Percentiles rank a stretch among this genome's conserved stretches.
Evolutionary conservation across 495 filamentous ascomycete genomes (phyloP).

Genomic region (Aspergillus saccharolyticus): DNA sequence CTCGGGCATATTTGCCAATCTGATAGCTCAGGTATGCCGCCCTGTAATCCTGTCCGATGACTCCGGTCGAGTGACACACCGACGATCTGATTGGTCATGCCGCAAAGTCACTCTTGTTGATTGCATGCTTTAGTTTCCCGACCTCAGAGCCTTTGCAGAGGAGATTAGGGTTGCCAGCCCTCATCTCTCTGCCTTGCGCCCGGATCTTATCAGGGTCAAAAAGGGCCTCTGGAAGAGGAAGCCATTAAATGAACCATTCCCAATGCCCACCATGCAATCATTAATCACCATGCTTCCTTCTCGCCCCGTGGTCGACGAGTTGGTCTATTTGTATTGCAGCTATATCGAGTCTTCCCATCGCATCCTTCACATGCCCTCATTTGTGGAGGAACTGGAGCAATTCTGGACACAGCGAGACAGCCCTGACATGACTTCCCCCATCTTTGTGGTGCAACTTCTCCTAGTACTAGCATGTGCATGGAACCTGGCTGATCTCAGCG

Average conservation of each 20-base stretch:
- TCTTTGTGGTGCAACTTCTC: conserved; percentile 56
- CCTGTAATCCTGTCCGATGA: too few relatives aligned
- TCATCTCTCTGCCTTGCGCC: conserved; percentile 32
- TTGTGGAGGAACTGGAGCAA: conserved; percentile 47
- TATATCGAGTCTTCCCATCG: conserved; percentile 53
- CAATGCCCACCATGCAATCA: conserved; percentile 27
- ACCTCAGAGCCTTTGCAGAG: conserved; percentile 39
- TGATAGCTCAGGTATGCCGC: conserved; percentile 36
- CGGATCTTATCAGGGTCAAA: conserved; percentile 32
- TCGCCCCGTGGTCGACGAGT: conserved; percentile 44
- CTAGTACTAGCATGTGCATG: conserved; percentile 61
- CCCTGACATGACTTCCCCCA: conserved; percentile 26
- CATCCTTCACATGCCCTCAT: conserved; percentile 55
- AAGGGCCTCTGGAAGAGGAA: conserved; percentile 33
- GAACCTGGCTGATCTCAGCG: conserved; percentile 31
- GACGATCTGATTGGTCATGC: not conserved
- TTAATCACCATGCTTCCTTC: conserved; percentile 34
- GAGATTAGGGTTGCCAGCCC: conserved; percentile 37
- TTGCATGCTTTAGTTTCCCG: conserved; percentile 32
- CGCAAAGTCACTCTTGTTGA: not conserved
- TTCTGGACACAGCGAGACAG: conserved; percentile 40
- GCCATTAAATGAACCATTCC: conserved; percentile 31
- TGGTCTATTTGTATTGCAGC: conserved; percentile 48
- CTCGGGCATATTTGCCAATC: conserved; percentile 40
- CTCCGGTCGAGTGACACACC: not conserved